Evolutionary conservation across 306 rosid species (phyloP), one percentile per base, ranked within the genome.

Genomic region (Pterocarpus macrocarpus): DNA sequence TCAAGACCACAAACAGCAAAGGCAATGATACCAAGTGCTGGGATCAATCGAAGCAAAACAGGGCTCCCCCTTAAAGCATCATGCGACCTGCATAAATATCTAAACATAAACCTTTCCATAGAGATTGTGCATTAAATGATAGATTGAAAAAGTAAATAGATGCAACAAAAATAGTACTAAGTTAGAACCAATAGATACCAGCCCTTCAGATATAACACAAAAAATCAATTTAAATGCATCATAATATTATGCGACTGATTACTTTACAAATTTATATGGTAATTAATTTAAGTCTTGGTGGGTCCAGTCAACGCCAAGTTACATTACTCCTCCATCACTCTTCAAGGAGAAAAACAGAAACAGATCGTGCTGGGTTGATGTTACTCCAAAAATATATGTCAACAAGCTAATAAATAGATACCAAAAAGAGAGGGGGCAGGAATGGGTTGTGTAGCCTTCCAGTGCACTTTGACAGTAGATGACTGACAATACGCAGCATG

Each of bases 1-100:
- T 82, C 98, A 67, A 95, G 91, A 73, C 94, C 99, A 80, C 90
- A 93, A 82, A 91, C 90, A 81, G 97, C 93, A 86, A 96, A 96
- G 77, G 94, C 92, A 86, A 96, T 90, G 87, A 93, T 39, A 76
- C 96, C 90, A 82, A 87, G 88, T 63, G 97, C 97, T 8, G 96
- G 92, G 77, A 96, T 80, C 89, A 96, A 86, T 67, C 87, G 88
- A 77, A 83, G 79, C 59, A 87, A 79, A 77, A 81, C 76, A 75
- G 93, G 88, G 81, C 76, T 93, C 80, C 94, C 90, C 35, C 34
- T 73, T 81, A 95, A 79, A 70, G 92, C 86, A 69, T 79, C 89
- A 78, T 81, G 90, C 79, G 96, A 92, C 84, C 98, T 96, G 87
- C 81, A 84, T 69, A 57, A 69, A 76, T 67, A 63, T 64, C 30